Base-by-base conservation (phyloP, 176 grass and related monocot genomes). In the Musa acuminata region DNA sequence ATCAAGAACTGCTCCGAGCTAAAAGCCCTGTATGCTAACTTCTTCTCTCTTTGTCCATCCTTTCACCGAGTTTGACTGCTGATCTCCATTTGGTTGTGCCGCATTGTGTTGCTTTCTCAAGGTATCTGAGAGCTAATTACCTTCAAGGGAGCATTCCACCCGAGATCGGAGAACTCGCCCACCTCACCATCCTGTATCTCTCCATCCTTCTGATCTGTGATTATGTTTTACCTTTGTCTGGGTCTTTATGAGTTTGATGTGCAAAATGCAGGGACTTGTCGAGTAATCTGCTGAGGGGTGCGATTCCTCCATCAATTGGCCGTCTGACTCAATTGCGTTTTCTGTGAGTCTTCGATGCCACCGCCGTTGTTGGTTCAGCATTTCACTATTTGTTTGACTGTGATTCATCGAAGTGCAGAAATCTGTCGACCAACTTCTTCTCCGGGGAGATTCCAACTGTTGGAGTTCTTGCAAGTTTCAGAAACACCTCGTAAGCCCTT, bases 81-180 rank as follows among this genome's bases (percentile, higher is more conserved):
- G 35, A 43, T 43, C 35, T 43, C 35, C 35, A 43, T 43, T 43
- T 43, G 35, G 35, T 43, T 43, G 49, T 52, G 9, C 76, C 55
- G 8, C 51, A 4, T 62, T 16, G 2, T 55, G 35, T 52, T 25
- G 17, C 8, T 53, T 51, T 51, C 1, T 82, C 55, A 72, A 99
- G 95, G 74, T 99, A 94, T 79, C 78, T 99, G 51, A 89, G 95
- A 75, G 95, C 95, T 13, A 99, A 99, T 84, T 99, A 99, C 77
- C 83, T 99, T 50, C 91, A 94, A 94, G 95, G 95, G 50, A 91
- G 82, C 3, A 83, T 99, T 66, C 95, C 95, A 60, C 83, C 95
- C 7, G 90, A 94, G 80, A 84, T 99, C 64, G 91, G 95, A 43
- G 82, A 87, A 65, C 86, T 99, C 5, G 1, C 71, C 29, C 95